Evolutionary conservation across 352 stramenopile species (phyloP).

Genomic region (Phytophthora vignae): DNA sequence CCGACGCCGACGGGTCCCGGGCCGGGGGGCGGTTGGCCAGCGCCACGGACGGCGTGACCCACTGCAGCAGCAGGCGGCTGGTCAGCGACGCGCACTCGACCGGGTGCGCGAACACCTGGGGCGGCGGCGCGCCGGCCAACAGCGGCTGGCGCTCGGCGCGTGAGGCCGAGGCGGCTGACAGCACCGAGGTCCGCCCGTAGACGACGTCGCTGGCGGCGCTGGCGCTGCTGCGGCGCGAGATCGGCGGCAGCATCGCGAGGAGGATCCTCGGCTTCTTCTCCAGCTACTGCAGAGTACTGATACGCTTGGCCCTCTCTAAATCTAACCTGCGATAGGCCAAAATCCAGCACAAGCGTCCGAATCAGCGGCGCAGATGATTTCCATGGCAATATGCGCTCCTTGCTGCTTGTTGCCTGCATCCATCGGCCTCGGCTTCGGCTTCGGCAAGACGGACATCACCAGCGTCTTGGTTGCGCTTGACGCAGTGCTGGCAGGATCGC

Average conservation of each 20-base stretch:
- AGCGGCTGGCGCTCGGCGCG: conserved; percentile 44
- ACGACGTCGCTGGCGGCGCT: conserved; percentile 2
- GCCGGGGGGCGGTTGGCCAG: conserved; percentile 42
- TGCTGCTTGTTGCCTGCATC: too few relatives aligned
- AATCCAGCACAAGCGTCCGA: too few relatives aligned
- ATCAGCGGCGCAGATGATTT: too few relatives aligned
- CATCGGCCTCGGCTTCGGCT: too few relatives aligned
- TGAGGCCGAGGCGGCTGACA: conserved; percentile 16
- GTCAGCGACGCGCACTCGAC: conserved; percentile 52
- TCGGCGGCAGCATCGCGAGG: conserved; percentile 21
- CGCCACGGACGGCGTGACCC: conserved; percentile 53
- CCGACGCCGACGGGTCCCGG: conserved; percentile 35
- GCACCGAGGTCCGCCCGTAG: conserved; percentile 21
- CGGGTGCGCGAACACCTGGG: conserved; percentile 49
- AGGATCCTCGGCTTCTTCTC: conserved; percentile 4
- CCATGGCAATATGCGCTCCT: too few relatives aligned
- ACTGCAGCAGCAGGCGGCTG: conserved; percentile 54
- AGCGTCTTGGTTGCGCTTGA: too few relatives aligned
- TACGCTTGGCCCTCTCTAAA: too few relatives aligned
- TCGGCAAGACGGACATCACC: too few relatives aligned
- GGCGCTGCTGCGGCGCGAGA: conserved; percentile 20
- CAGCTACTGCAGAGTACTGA: too few relatives aligned
- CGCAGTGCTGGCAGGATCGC: too few relatives aligned
- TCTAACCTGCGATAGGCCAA: too few relatives aligned
- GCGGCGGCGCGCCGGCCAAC: conserved; percentile 35